Base-by-base conservation (phyloP, 768 basidiomycete species). In the Cubamyces sp. region DNA sequence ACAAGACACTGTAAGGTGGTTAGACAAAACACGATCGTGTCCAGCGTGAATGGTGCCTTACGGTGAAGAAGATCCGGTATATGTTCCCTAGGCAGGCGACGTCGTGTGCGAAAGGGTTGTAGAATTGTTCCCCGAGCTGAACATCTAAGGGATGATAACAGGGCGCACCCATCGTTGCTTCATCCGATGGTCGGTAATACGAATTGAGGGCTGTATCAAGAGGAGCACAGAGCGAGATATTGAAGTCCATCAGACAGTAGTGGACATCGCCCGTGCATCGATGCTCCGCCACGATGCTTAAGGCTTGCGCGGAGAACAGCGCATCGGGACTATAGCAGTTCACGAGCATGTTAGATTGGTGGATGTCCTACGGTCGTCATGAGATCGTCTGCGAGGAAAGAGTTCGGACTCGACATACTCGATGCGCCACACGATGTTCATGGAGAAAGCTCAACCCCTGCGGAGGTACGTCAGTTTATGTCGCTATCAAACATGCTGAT, bases 391-490 rank as follows among this genome's bases (percentile, higher is more conserved):
- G 18, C 5, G 11, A 43, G 12, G 11, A 14, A 6, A 11, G 5
- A n/a, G 6, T 11, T 21, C 7, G 4, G 3, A 15, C 1, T 5
- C 5, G 7, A 42, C 53, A 1, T 28, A 42, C 53, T 50, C 64
- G 64, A 57, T 65, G 64, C 11, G 51, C 64, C 12, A 65, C 43
- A 30, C 50, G 54, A 19, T 61, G 37, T 6, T 58, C 37, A 28
- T 65, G 64, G 43, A 65, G 49, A 47, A 61, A 60, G 3, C 28
- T 26, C 5, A 65, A 18, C 4, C 64, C 64, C 64, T 65, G 26
- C 5, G 28, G 18, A 14, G 23, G 43, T 6, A 25, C 7, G 12
- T 11, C 3, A 30, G n/a, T n/a, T n/a, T 16, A 43, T n/a, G 45
- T 28, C 46, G 1, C 5, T 4, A 5, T n/a, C n/a, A 39, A 45